A percentile compares a stretch with the other conserved stretches of the same genome.
These are phyloP conservation scores for Trichoderma gracile DNA, from an alignment of 2,329 filamentous ascomycete species.

Conservation along the genomic window DNA sequence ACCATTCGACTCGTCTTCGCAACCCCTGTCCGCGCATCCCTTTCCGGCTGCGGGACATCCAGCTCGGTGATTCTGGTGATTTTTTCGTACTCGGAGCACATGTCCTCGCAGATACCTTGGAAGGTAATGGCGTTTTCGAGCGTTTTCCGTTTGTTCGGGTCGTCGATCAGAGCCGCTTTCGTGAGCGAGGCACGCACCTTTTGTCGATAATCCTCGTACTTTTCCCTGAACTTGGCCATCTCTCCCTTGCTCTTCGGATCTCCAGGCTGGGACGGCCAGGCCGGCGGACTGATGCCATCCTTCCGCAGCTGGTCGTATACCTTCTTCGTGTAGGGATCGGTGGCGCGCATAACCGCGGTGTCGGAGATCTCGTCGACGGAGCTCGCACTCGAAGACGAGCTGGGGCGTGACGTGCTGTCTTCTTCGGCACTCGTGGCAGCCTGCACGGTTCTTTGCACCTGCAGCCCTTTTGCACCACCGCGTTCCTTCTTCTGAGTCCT, in stretches of 20 bases:
- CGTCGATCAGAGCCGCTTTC: slow-evolving; percentile 62
- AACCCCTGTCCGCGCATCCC: slow-evolving; percentile 47
- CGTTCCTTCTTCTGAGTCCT: slow-evolving; percentile 23
- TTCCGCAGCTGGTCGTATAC: slow-evolving; percentile 56
- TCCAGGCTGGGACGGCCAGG: slow-evolving; percentile 58
- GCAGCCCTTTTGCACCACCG: slow-evolving; percentile 21
- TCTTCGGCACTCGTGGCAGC: slow-evolving; percentile 24
- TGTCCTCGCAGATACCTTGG: slow-evolving; percentile 67
- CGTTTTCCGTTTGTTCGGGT: slow-evolving; percentile 62
- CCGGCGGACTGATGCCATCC: slow-evolving; percentile 55
- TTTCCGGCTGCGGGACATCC: slow-evolving; percentile 59
- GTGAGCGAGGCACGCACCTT: slow-evolving; percentile 59
- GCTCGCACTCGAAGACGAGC: slow-evolving; percentile 33
- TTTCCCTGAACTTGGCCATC: slow-evolving; percentile 57
- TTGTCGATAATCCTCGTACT: slow-evolving; percentile 58
- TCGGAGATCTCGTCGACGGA: slow-evolving; percentile 29
- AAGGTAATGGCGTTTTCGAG: slow-evolving; percentile 66
- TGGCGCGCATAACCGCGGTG: slow-evolving; percentile 30
- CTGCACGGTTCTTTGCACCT: slow-evolving; percentile 5
- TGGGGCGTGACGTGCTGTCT: slow-evolving; percentile 31
- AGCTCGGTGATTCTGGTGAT: slow-evolving; percentile 62
- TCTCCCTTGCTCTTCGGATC: slow-evolving; percentile 51
- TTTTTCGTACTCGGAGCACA: slow-evolving; percentile 69
- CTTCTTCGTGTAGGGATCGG: slow-evolving; percentile 49
- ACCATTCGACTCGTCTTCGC: slow-evolving; percentile 59